Evolutionary conservation across 176 grass and related monocot species (phyloP), one percentile per base, ranked within the genome.

Genomic region (Dendrocalamus sinicus): DNA sequence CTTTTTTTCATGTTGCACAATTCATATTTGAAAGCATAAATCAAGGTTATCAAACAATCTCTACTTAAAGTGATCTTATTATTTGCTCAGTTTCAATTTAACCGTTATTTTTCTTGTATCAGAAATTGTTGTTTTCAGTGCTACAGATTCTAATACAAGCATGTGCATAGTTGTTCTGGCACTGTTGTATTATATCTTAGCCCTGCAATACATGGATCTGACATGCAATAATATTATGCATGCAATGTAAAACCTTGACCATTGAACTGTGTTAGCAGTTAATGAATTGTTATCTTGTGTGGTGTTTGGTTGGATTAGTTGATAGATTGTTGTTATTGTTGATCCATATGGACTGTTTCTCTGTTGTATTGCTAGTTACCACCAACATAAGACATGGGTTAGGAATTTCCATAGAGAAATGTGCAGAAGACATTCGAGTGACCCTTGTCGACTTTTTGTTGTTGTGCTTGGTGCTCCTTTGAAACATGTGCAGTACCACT

Each of bases 11-110:
- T 58, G 17, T 24, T 59, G 43, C 45, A 37, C 28, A 81, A 51
- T 52, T 50, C 51, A 52, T 89, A 12, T 67, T 76, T 67, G 46
- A 20, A 85, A 62, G 54, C 70, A 75, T 76, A 13, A 12, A 76
- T 63, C 53, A 62, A 53, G 41, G 51, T 69, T 62, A 9, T 76
- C 17, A 84, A 53, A 22, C 61, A 37, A 32, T 12, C 30, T 83
- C 16, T 72, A 24, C 26, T 51, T 64, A 44, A 28, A 63, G 37
- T 71, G 20, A 81, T 24, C 4, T 26, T 70, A 3, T 82, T 77
- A 50, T 24, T 71, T 78, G 4, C 17, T 78, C 32, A 30, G 8
- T 72, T 72, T 54, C 5, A 43, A 46, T 63, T 83, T 70, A 11
- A 62, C 28, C 23, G 20, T 43, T 83, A 63, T 69, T 65, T 80